Evolutionary conservation across 2,329 filamentous ascomycete species (phyloP), one percentile per base, ranked within the genome.

Genomic region (Ophiosphaerella narmari): DNA sequence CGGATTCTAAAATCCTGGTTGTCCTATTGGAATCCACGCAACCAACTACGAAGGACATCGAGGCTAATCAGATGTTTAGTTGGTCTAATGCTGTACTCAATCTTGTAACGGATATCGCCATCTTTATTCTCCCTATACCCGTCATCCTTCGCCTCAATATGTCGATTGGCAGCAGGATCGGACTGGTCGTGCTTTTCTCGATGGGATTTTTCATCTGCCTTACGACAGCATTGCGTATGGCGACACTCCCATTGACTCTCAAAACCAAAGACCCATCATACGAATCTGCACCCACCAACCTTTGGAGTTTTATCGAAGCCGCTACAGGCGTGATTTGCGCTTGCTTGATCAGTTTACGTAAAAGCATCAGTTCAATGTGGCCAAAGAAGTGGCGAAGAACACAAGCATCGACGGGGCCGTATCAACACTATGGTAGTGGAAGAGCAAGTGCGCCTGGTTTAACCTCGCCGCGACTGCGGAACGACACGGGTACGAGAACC

Each of bases 281-380:
- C 56, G 62, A 65, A 33, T 65, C 63, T 8, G 59, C 58, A 6
- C 62, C 63, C 2, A 56, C 63, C 1, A 66, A 66, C 40, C 54
- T 68, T 2, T 68, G 65, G 65, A 65, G 62, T 7, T 66, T 59
- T 32, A 63, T 68, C 37, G 65, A 68, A 39, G 56, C 63, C 16
- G 63, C 63, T 6, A 55, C 55, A 9, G 65, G 65, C 4, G 58
- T 68, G 2, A 63, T 68, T 5, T 66, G 63, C 44, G 62, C 63
- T 2, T 68, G 65, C 29, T 43, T 68, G 9, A 65, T 66, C 39
- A 63, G 62, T 38, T 45, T 68, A 6, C 60, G 65, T 0, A 52
- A 56, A 13, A 54, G 39, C n/a, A 48, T 63, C 8, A 33, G 47
- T 2, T 13, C 9, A 0, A 18, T 60, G 6, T 63, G 60, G 57